Percentiles rank a stretch among this genome's conserved stretches.
Evolutionary conservation across 345 rosid genomes (phyloP).

Genomic region (Aquilaria yunnanensis): DNA sequence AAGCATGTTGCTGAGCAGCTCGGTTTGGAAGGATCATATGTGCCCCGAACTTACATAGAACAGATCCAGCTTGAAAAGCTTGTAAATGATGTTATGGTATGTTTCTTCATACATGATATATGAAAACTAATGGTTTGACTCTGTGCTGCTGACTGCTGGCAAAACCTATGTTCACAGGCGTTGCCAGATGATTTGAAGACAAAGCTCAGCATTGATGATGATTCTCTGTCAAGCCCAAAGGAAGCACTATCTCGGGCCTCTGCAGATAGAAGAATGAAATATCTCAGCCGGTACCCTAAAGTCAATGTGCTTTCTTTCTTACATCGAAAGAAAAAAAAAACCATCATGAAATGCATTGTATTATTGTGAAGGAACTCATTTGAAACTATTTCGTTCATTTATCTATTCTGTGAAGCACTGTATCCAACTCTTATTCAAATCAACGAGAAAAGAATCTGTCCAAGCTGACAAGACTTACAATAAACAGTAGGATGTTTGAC

Average conservation of each 20-base stretch:
- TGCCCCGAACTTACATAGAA: conserved; percentile 92
- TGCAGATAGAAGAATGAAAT: conserved; percentile 81
- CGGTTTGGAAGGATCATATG: conserved; percentile 83
- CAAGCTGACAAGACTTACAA: conserved; percentile 72
- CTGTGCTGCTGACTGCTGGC: conserved; percentile 19
- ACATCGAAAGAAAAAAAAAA: background rate
- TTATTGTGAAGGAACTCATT: background rate
- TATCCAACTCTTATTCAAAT: conserved; percentile 65
- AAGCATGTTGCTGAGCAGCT: conserved; percentile 68
- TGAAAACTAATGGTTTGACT: conserved; percentile 7
- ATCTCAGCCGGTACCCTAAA: conserved; percentile 77
- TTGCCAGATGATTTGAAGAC: conserved; percentile 92
- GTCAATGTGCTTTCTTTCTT: conserved; percentile 4
- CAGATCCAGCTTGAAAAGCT: conserved; percentile 98
- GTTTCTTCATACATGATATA: conserved; percentile 13
- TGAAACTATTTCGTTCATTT: background rate
- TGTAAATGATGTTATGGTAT: conserved; percentile 95
- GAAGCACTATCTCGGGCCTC: conserved; percentile 98
- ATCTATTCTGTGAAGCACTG: conserved; percentile 30
- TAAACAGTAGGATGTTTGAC: conserved; percentile 69
- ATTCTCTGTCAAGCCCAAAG: conserved; percentile 82
- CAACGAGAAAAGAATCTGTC: conserved; percentile 63
- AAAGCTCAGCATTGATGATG: conserved; percentile 92
- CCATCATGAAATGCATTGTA: background rate
- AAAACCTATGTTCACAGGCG: conserved; percentile 49